Evolutionary conservation across 1,284 basidiomycete species (phyloP).

Genomic region (Cerioporus squamosus): DNA sequence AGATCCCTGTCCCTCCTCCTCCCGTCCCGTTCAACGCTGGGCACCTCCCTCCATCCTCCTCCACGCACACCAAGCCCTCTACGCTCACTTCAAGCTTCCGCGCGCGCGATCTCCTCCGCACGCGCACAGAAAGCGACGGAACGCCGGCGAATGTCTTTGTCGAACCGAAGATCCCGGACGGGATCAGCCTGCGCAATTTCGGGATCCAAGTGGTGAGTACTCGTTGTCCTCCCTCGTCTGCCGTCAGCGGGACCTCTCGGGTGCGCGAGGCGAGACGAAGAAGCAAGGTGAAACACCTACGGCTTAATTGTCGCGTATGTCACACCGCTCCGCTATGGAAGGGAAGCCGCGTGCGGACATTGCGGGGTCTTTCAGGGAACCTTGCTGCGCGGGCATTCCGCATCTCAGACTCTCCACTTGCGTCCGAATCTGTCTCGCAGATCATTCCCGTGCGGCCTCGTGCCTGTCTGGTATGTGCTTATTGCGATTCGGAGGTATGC

Average conservation of each 20-base stretch:
- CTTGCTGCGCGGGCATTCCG: constrained; percentile 9
- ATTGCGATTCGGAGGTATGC: no score
- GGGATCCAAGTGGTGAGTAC: constrained; percentile 79
- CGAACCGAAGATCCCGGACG: constrained; percentile 69
- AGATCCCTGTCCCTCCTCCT: constrained; percentile 14
- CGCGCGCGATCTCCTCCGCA: constrained; percentile 41
- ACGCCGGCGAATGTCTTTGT: constrained; percentile 62
- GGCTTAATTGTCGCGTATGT: constrained; percentile 6
- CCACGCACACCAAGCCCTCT: constrained; percentile 25
- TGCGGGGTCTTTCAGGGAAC: constrained; percentile 17
- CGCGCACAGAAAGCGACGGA: constrained; percentile 36
- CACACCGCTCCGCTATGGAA: constrained; percentile 3
- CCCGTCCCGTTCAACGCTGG: constrained; percentile 17
- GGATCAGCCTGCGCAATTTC: constrained; percentile 80
- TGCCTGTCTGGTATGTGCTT: not conserved
- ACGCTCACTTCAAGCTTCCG: constrained; percentile 41
- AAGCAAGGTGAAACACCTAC: constrained; percentile 5
- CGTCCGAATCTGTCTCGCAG: constrained; percentile 16
- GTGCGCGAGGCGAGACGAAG: constrained; percentile 3
- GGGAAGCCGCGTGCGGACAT: constrained; percentile 8
- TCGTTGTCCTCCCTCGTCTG: constrained; percentile 17
- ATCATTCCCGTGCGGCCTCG: constrained; percentile 12
- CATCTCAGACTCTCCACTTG: constrained; percentile 8
- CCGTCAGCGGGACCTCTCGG: constrained; percentile 12
- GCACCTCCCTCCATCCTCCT: constrained; percentile 13